Conservation (phyloP, 495 filamentous ascomycete genomes). For the Sabuloglossum arenarium region DNA sequence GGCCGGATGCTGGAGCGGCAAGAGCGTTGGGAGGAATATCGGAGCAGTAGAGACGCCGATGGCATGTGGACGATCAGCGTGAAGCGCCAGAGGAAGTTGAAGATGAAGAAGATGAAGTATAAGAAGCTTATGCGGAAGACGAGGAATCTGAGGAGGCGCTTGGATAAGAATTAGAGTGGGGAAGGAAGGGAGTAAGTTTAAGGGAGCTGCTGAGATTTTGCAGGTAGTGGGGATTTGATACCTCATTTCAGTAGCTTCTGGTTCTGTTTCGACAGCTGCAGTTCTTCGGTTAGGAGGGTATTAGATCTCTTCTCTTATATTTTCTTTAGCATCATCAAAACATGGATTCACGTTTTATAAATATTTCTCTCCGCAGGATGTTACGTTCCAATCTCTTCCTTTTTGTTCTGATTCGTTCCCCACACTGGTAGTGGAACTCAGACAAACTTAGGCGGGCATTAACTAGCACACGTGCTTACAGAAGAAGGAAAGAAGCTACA, state of each 20-base stretch:
- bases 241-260: neutral
- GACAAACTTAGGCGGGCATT: too few relatives aligned
- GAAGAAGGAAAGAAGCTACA: too few relatives aligned
- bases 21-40: conserved; percentile 25
- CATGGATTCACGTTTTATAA: neutral
- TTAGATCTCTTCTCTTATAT: neutral
- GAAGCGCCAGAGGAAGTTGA: conserved; percentile 65
- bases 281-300: neutral
- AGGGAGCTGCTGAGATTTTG: neutral
- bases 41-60: conserved; percentile 13
- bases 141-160: conserved; percentile 67
- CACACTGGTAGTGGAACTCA: too few relatives aligned
- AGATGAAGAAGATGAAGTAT: conserved; percentile 99
- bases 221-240: neutral
- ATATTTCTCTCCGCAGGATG: too few relatives aligned
- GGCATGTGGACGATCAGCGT: conserved; percentile 55
- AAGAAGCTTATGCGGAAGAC: conserved; percentile 96
- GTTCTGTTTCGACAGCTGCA: neutral
- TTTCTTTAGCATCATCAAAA: neutral
- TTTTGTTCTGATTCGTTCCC: too few relatives aligned
- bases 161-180: conserved; percentile 35
- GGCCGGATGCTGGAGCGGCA: conserved; percentile 30
- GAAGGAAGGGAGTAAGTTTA: neutral
- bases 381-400: too few relatives aligned
- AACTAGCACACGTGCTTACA: too few relatives aligned